Evolutionary conservation across 2,329 filamentous ascomycete species (phyloP).

Genomic region (Cercospora sp.): DNA sequence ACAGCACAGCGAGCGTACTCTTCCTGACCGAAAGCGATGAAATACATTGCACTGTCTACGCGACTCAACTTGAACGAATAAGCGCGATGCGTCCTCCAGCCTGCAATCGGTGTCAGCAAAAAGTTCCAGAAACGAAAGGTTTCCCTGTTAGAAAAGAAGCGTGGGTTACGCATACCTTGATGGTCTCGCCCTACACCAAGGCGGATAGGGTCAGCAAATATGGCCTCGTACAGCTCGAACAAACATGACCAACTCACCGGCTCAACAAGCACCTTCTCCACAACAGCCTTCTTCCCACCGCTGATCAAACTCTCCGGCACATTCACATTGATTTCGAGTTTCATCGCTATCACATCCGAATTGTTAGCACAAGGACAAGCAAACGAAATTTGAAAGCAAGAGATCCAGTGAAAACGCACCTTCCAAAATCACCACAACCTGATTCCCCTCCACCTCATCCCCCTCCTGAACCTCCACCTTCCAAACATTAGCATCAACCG

Average conservation of each 20-base stretch:
- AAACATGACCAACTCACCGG: slow-evolving; percentile 31
- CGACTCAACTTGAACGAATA: background rate
- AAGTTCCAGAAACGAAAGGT: background rate
- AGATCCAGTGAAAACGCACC: background rate
- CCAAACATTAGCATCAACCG: slow-evolving; percentile 49
- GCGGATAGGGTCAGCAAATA: background rate
- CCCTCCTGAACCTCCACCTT: slow-evolving; percentile 46
- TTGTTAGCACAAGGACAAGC: background rate
- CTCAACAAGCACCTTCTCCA: slow-evolving; percentile 47
- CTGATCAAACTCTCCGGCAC: slow-evolving; percentile 36
- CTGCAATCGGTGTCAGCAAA: background rate
- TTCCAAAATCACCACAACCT: slow-evolving; percentile 46
- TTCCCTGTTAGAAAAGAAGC: background rate
- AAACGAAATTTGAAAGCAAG: background rate
- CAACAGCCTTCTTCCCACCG: slow-evolving; percentile 27
- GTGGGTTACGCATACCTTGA: slow-evolving; percentile 10
- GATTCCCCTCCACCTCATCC: slow-evolving; percentile 38
- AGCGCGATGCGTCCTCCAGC: slow-evolving; percentile 15
- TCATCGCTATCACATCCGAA: slow-evolving; percentile 40
- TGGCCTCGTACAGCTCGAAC: background rate
- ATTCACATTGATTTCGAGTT: slow-evolving; percentile 49
- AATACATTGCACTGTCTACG: background rate
- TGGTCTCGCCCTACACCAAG: slow-evolving; percentile 8
- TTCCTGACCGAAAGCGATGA: background rate
- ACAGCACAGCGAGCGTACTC: background rate